phyloP scores from a whole-genome alignment of 345 rosid species.

The Populus nigra region DNA sequence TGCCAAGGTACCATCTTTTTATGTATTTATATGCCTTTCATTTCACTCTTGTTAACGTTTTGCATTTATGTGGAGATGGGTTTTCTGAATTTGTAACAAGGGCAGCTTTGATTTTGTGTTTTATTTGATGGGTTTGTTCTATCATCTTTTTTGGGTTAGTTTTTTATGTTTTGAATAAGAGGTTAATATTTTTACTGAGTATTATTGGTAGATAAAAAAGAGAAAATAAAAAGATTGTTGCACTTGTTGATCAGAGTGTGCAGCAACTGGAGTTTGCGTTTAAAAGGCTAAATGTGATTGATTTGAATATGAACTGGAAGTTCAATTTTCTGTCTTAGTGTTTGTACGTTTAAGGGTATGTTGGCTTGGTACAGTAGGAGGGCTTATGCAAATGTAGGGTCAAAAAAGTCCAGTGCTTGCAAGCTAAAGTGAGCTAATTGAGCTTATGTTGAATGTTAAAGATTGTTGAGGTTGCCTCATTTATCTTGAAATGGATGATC shows the following conservation, averaged over 20 bases:
- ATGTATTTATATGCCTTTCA: background rate
- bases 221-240: background rate
- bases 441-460: background rate
- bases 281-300: background rate
- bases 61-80: background rate
- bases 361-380: background rate
- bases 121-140: conserved; percentile 7
- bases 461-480: background rate
- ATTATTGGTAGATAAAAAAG: background rate
- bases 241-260: background rate
- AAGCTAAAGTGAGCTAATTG: background rate
- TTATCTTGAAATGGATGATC: background rate
- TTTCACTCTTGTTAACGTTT: background rate
- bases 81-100: background rate
- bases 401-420: background rate
- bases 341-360: background rate
- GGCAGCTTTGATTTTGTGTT: background rate
- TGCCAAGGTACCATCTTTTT: conserved; percentile 53
- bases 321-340: background rate
- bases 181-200: background rate
- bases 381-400: background rate
- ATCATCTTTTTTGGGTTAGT: background rate
- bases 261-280: background rate
- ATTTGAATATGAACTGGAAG: background rate
- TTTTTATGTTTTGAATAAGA: background rate